These are phyloP conservation scores for Nicotiana tabacum DNA, from an alignment of 257 asterid species.

Conservation along the genomic window DNA sequence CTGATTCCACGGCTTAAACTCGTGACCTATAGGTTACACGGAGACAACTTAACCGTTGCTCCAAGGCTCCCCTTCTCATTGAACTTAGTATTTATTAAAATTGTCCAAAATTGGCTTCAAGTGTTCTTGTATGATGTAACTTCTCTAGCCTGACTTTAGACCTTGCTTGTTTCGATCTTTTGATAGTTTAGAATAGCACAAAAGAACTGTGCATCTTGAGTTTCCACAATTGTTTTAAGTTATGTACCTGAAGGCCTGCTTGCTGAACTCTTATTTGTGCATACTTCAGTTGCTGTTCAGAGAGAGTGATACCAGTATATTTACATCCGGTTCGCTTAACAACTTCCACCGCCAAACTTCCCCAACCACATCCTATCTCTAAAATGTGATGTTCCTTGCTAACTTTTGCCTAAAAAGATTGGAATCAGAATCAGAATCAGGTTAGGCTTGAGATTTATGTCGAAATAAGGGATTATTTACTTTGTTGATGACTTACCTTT, in stretches of 20 bases:
- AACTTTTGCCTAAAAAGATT: constrained; percentile 54
- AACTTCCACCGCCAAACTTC: constrained; percentile 80
- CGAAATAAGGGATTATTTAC: neutral
- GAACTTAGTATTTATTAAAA: neutral
- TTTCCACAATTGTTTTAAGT: neutral
- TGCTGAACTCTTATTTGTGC: constrained; percentile 71
- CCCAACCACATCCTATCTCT: constrained; percentile 98
- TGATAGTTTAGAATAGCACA: neutral
- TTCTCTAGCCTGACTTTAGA: neutral
- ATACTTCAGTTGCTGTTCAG: constrained; percentile 65
- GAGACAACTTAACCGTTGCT: too few relatives aligned
- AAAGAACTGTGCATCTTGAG: neutral
- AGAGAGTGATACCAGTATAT: constrained; percentile 87
- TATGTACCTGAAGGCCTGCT: constrained; percentile 71
- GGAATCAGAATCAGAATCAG: neutral
- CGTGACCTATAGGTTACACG: too few relatives aligned
- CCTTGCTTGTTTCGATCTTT: neutral
- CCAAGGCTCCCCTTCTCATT: neutral
- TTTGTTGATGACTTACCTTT: constrained; percentile 35
- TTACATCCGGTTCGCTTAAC: constrained; percentile 78
- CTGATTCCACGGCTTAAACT: too few relatives aligned
- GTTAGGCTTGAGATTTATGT: neutral
- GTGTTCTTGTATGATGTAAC: neutral
- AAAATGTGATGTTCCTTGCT: constrained; percentile 61
- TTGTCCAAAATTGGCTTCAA: neutral